Base-by-base conservation (phyloP, 73 alveolate species). In the Diophrys appendiculata region DNA sequence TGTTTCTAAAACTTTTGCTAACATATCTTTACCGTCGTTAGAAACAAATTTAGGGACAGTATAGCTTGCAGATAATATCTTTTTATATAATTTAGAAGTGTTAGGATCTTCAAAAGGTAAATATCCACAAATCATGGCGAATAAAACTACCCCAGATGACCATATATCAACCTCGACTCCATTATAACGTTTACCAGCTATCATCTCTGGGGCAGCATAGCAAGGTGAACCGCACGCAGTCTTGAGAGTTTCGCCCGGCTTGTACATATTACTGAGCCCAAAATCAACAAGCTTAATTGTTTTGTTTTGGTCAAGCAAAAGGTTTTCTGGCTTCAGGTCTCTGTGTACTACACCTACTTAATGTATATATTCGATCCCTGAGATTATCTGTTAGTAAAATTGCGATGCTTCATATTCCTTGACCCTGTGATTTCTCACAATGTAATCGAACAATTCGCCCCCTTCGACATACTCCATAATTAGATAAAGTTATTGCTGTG, bases 141-240 rank as follows among this genome's bases (percentile, higher is more conserved):
- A 96, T 80, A 96, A 84, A 72, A 96, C 89, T 28, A 96, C 97
- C 24, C 99, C 99, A 67, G 94, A 82, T 65, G 96, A 84, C 99
- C 99, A 95, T 43, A 95, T 77, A 77, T 95, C 99, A 8, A 95
- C 97, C 60, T 78, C 73, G 18, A 90, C 76, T 0, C 99, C 99
- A 54, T 84, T 83, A 73, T 95, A 95, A 73, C 87, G 90, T 69
- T 87, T 92, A 1, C 98, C 98, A 27, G 95, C 95, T 14, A 95
- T 91, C 97, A 95, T 95, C 81, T 95, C 99, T 0, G 99, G 99
- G 2, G 99, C 97, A 0, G 99, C 99, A 88, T 95, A 95, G 77
- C 99, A 95, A 27, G 99, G 99, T 28, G 96, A 83, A 33, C 99
- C 99, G 68, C 99, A 95, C 23, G 97, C 97, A 0, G 99, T 95